Evolutionary conservation across 345 rosid species (phyloP).

Genomic region (Ceriops tagal): DNA sequence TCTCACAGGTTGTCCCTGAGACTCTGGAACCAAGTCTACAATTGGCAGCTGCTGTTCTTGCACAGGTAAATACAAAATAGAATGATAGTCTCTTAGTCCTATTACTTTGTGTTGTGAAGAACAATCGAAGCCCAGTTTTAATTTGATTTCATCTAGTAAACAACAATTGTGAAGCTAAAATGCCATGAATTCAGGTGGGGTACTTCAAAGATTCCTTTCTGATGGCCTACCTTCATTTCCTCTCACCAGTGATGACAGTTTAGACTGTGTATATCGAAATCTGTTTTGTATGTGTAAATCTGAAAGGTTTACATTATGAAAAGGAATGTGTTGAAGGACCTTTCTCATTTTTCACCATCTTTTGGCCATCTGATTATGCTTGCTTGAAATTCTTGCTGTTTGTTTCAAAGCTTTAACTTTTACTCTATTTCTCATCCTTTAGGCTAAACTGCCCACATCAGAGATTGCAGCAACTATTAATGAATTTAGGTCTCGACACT

Average conservation of each 20-base stretch:
- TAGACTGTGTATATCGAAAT: background rate
- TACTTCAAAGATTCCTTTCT: background rate
- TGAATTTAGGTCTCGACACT: conserved; percentile 88
- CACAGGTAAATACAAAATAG: conserved; percentile 51
- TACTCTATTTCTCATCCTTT: conserved; percentile 11
- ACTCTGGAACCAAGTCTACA: conserved; percentile 97
- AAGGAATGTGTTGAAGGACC: no score
- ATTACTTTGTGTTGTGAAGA: no score
- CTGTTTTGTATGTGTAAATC: background rate
- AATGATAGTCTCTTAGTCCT: no score
- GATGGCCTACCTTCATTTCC: no score
- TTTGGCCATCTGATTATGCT: background rate
- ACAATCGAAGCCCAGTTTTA: background rate
- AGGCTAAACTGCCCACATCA: conserved; percentile 83
- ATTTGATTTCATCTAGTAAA: background rate
- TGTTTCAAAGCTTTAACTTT: background rate
- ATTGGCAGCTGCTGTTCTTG: conserved; percentile 98
- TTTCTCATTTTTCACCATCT: background rate
- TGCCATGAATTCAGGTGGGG: no score
- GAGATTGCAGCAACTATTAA: conserved; percentile 91
- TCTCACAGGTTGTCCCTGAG: conserved; percentile 90
- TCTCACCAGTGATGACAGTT: no score
- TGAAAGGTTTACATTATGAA: no score
- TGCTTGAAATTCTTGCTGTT: background rate
- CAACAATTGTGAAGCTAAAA: background rate